Evolutionary conservation across 805 yeast genomes (phyloP), one percentile per base, ranked within the genome.

Genomic region (Vanderwaltozyma tropicalis): DNA sequence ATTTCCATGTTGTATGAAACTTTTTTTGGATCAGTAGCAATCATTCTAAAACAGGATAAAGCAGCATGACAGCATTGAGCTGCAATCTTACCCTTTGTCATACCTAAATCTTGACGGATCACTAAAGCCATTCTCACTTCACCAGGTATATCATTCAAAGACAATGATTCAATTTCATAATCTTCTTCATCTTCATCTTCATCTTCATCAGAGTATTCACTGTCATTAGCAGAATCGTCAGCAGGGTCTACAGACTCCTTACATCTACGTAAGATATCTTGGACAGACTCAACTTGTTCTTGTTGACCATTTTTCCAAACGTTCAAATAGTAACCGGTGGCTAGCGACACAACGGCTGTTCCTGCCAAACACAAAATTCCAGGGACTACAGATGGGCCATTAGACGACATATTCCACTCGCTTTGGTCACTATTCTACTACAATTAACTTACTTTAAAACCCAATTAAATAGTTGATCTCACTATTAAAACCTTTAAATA

Each of bases 11-110:
- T 78, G 44, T 74, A 71, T 4, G 69, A 66, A 5, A 68, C 70
- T 32, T 54, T 52, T 2, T 74, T 66, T 3, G 64, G 54, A 5
- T 74, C 70, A 28, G 68, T 63, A 28, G 73, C 65, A 63, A 81
- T 80, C 43, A 76, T 62, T 51, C 82, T 78, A 61, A 83, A 92
- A 48, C 92, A 76, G 0, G 92, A 88, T 25, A 92, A 69, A 0
- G 97, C 94, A n/a, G 98, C 98, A 64, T 92, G 99, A 28, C 87
- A 80, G 60, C 97, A 89, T 56, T 92, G 99, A 5, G 98, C 98
- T 4, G 97, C 96, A 2, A 84, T 80, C 56, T 92, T 92, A 17
- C 99, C 99, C 61, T 85, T 86, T 24, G 81, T 77, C 97, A 92
- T 92, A 31, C 76, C 79, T 43, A 92, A 64, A 57, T 92, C 98